These are phyloP conservation scores for Rhizopogon rudus DNA, from an alignment of 768 basidiomycete species.

Conservation along the genomic window DNA sequence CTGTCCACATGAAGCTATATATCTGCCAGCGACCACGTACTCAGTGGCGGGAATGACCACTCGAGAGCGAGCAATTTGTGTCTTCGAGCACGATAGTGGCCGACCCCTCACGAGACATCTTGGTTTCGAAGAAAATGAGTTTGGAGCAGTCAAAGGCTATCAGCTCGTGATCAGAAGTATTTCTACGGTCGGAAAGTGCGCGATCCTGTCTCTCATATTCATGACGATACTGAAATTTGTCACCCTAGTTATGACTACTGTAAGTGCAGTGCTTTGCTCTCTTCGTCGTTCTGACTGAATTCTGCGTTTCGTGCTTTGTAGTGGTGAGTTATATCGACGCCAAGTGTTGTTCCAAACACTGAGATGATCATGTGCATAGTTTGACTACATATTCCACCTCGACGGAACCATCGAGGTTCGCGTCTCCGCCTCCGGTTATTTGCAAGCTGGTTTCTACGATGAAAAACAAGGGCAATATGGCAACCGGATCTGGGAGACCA, in stretches of 20 bases:
- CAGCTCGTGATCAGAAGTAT: constrained; percentile 52
- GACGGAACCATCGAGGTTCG: constrained; percentile 69
- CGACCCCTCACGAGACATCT: constrained; percentile 55
- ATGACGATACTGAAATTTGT: neutral
- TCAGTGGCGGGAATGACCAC: constrained; percentile 37
- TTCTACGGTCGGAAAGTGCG: constrained; percentile 61
- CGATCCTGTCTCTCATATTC: constrained; percentile 5
- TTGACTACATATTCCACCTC: constrained; percentile 62
- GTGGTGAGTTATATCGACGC: constrained; percentile 22
- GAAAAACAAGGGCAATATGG: constrained; percentile 46
- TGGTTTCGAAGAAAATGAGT: constrained; percentile 49
- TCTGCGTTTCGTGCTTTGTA: constrained; percentile 4
- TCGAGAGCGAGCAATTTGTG: constrained; percentile 52
- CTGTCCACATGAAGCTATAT: constrained; percentile 57
- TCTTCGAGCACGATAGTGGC: constrained; percentile 59
- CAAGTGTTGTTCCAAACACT: neutral
- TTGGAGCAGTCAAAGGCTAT: constrained; percentile 58
- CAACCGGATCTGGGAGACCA: constrained; percentile 46
- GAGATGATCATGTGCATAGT: constrained; percentile 27
- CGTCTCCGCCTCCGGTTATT: constrained; percentile 62
- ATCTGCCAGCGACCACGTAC: constrained; percentile 54
- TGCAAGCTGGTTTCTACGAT: constrained; percentile 62
- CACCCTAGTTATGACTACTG: constrained; percentile 48
- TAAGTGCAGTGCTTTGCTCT: constrained; percentile 22
- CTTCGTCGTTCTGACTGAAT: neutral